Percentiles rank a stretch among this genome's conserved stretches.
Evolutionary conservation across 352 stramenopile genomes (phyloP).

Genomic region (Pilasporangium apinafurcum): DNA sequence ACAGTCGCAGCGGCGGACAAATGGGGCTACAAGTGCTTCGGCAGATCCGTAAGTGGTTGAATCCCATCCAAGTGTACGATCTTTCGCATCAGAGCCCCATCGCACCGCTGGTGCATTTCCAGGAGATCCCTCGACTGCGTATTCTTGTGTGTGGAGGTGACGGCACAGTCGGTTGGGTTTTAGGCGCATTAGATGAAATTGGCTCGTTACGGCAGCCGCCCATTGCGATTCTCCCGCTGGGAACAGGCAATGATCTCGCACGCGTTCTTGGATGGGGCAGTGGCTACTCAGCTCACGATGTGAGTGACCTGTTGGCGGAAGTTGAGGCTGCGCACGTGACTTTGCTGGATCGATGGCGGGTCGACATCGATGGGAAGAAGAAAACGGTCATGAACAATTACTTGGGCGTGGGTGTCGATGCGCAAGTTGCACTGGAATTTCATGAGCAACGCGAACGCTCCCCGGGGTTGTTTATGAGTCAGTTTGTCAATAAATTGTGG

Average conservation of each 20-base stretch:
- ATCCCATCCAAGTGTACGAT: conserved; percentile 96
- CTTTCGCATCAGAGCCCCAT: conserved; percentile 90
- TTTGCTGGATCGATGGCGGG: conserved; percentile 68
- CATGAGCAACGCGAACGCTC: conserved; percentile 85
- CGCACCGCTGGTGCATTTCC: conserved; percentile 87
- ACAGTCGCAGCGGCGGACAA: conserved; percentile 90
- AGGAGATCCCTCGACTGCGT: conserved; percentile 77
- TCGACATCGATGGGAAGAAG: conserved; percentile 67
- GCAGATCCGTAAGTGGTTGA: conserved; percentile 90
- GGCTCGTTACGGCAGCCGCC: conserved; percentile 68
- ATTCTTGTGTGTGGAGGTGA: conserved; percentile 95
- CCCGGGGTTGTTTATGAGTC: conserved; percentile 83
- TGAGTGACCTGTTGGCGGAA: conserved; percentile 63
- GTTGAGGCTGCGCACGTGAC: conserved; percentile 70
- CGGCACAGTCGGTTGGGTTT: conserved; percentile 92
- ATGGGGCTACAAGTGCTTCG: conserved; percentile 91
- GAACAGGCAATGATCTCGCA: conserved; percentile 95
- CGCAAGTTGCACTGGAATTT: conserved; percentile 87
- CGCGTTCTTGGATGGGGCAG: conserved; percentile 91
- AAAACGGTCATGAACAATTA: conserved; percentile 77
- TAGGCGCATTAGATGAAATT: conserved; percentile 70
- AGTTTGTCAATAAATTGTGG: conserved; percentile 90
- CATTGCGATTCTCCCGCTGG: conserved; percentile 93
- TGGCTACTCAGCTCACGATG: conserved; percentile 75
- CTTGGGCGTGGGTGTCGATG: conserved; percentile 85